Evolutionary conservation across 148 eudicot species (phyloP).

Genomic region (Fagopyrum esculentum): DNA sequence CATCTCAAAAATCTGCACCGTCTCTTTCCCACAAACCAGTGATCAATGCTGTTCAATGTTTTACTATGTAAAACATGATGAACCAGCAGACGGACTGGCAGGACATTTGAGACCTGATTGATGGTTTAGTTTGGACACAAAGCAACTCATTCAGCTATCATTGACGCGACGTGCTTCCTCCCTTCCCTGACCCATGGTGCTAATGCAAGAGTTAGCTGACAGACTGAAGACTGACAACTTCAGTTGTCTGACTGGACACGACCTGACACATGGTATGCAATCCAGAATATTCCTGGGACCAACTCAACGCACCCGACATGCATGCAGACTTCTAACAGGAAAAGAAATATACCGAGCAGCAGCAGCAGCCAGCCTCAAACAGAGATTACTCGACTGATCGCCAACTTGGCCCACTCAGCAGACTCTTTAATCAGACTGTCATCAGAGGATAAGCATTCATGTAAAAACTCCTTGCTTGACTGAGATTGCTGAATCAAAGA

Average conservation of each 20-base stretch:
- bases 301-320: constrained; percentile 53
- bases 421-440: constrained; percentile 90
- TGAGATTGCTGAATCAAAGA: constrained; percentile 79
- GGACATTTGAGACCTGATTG: neutral
- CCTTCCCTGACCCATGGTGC: constrained; percentile 25
- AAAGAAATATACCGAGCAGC: constrained; percentile 11
- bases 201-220: constrained; percentile 41
- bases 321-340: constrained; percentile 20
- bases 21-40: neutral
- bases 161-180: neutral
- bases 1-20: constrained; percentile 6
- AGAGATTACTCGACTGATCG: constrained; percentile 70
- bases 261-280: constrained; percentile 61
- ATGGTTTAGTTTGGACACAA: neutral
- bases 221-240: constrained; percentile 35
- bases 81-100: neutral
- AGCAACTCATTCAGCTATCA: neutral
- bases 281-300: constrained; percentile 29
- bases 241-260: constrained; percentile 55
- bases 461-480: constrained; percentile 69
- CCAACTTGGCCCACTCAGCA: constrained; percentile 93
- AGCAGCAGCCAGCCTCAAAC: constrained; percentile 33
- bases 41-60: neutral
- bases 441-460: constrained; percentile 79
- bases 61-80: neutral